A percentile compares a stretch with the other conserved stretches of the same genome.
phyloP scores from a whole-genome alignment of 352 stramenopile genomes.

The Globisporangium yorkense region DNA sequence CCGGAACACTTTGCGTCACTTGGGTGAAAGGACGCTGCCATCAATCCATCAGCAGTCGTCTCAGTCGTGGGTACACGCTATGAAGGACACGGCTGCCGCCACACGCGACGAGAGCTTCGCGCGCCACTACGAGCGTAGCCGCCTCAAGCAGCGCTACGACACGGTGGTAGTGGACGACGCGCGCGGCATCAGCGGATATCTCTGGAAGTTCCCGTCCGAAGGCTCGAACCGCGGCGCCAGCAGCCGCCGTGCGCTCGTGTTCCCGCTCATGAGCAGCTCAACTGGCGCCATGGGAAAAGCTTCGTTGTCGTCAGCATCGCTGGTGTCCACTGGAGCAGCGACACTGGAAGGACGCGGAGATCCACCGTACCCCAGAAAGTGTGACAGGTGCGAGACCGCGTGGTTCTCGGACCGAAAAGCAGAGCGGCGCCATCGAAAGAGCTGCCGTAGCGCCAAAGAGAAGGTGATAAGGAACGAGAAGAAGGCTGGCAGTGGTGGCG shows the following conservation, averaged over 20 bases:
- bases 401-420: conserved; percentile 30
- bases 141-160: conserved; percentile 12
- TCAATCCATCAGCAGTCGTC: background rate
- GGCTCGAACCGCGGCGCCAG: conserved; percentile 28
- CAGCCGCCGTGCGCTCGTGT: background rate
- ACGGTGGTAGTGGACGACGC: conserved; percentile 11
- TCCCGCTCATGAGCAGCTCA: background rate
- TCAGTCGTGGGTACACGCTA: background rate
- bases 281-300: background rate
- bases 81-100: conserved; percentile 4
- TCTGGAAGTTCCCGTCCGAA: conserved; percentile 74
- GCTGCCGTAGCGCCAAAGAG: conserved; percentile 4
- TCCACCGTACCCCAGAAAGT: conserved; percentile 26
- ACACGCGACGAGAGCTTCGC: conserved; percentile 13
- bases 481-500: background rate
- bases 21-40: background rate
- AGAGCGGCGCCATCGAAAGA: conserved; percentile 19
- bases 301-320: too few species aligned
- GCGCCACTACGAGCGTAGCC: conserved; percentile 13
- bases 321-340: background rate
- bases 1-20: background rate
- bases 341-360: background rate
- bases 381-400: conserved; percentile 18
- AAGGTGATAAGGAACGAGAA: background rate
- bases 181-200: conserved; percentile 22